Evolutionary conservation across 1,284 basidiomycete species (phyloP), one percentile per base, ranked within the genome.

Genomic region (Waitea zeae): DNA sequence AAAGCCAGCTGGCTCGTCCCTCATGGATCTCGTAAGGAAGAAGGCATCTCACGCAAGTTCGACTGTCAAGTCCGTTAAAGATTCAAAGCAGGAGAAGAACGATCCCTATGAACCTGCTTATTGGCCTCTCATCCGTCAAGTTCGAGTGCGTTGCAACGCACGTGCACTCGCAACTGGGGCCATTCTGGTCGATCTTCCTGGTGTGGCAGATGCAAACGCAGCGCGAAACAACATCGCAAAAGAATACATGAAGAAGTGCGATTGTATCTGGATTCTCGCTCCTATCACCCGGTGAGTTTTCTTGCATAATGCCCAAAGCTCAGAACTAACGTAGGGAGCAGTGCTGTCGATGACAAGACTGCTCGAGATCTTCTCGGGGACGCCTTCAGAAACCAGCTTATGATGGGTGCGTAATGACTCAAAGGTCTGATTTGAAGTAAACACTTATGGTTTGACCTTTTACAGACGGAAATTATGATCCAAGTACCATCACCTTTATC

Each of bases 121-220:
- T 14, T 75, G 71, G 72, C 71, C 70, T 12, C 58, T 76, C 31
- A 71, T 76, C 40, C 60, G 64, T 14, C 61, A 67, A 46, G 69
- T 73, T 29, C 64, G 61, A 39, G 64, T 74, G n/a, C 58, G 61
- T n/a, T 71, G 66, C 47, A 54, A 57, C 33, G 50, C 69, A 0
- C 40, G 47, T 3, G 67, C 67, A 3, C 54, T 75, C 17, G 59
- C 63, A 7, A 69, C 65, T 2, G 70, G 71, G 11, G 68, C 67
- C 1, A 50, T 71, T 17, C 50, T 74, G 7, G 70, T 73, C 13
- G 70, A 74, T 46, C 49, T 76, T 36, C 71, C 71, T 36, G 71
- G 71, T 54, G 64, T 70, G 14, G 68, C 66, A 6, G 71, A 75
- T 45, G 63, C 66, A 6, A 72, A 72, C 42, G 64, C 66, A 11